phyloP scores from a whole-genome alignment of 106 monocot species.

The Hemerocallis citrina region DNA sequence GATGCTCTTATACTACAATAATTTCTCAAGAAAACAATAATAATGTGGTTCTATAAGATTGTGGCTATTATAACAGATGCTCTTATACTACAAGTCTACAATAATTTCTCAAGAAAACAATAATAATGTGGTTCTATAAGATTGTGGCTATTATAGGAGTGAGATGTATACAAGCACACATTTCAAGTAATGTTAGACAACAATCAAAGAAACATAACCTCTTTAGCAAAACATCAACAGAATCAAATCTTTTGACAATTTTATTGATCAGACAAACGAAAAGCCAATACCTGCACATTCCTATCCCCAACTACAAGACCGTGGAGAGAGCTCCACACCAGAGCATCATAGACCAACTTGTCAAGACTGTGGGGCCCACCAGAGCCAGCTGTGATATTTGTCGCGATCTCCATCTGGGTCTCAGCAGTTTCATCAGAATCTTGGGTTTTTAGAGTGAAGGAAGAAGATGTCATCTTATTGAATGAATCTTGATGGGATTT shows the following conservation, averaged over 20 bases:
- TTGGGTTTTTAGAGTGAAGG: no score
- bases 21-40: no score
- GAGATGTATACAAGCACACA: background rate
- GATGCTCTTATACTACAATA: no score
- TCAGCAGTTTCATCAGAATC: background rate
- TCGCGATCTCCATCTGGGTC: background rate
- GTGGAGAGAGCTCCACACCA: slow-evolving; percentile 63
- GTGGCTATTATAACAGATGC: no score
- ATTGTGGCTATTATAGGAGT: background rate
- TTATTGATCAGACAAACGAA: background rate
- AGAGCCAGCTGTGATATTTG: no score
- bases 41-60: no score
- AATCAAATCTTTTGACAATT: background rate
- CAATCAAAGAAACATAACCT: no score
- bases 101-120: no score
- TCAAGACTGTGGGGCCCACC: no score
- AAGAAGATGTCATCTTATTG: background rate
- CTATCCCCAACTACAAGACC: slow-evolving; percentile 48
- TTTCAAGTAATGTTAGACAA: background rate
- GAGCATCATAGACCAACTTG: slow-evolving; percentile 37
- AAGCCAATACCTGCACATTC: slow-evolving; percentile 25
- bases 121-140: no score
- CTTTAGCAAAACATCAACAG: no score
- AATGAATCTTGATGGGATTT: background rate
- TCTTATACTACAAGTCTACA: no score